phyloP scores from a whole-genome alignment of 1,139 yeast genomes.

The Blastobotrys niveus region DNA sequence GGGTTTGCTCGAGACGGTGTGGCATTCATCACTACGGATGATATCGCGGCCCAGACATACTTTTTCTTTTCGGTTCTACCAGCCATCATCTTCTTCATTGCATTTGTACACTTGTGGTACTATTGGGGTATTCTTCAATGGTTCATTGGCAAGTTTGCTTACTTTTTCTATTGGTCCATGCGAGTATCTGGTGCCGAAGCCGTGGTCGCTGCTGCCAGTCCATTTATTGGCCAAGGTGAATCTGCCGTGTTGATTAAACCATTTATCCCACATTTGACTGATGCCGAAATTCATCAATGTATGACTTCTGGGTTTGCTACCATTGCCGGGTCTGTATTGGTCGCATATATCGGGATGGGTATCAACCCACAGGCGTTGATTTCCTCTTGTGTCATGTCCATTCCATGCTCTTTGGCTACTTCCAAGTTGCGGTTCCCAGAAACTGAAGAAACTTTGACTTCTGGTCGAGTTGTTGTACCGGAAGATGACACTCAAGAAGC shows the following conservation, averaged over 20 bases:
- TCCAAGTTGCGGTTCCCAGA: conserved; percentile 61
- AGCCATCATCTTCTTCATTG: conserved; percentile 59
- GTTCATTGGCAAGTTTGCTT: conserved; percentile 55
- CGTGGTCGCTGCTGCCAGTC: conserved; percentile 64
- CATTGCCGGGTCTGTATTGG: conserved; percentile 61
- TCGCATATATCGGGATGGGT: conserved; percentile 60
- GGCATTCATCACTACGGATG: conserved; percentile 49
- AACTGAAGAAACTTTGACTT: conserved; percentile 50
- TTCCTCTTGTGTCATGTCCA: conserved; percentile 66
- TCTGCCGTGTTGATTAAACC: conserved; percentile 59
- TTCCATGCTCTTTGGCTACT: conserved; percentile 61
- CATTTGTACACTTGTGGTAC: conserved; percentile 57
- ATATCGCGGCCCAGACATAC: conserved; percentile 40
- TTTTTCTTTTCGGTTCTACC: conserved; percentile 60
- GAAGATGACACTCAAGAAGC: conserved; percentile 45
- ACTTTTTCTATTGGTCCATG: conserved; percentile 58
- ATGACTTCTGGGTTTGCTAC: conserved; percentile 66
- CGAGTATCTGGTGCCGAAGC: conserved; percentile 63
- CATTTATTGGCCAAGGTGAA: conserved; percentile 66
- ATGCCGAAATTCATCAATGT: conserved; percentile 60
- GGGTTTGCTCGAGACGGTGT: conserved; percentile 61
- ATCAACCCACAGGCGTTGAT: conserved; percentile 60
- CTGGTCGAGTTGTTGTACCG: conserved; percentile 47
- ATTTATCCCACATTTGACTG: conserved; percentile 55
- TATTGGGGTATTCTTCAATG: conserved; percentile 59